phyloP scores from a whole-genome alignment of 192 early-diverging fungal genomes.

The Lunasporangiospora selenospora region DNA sequence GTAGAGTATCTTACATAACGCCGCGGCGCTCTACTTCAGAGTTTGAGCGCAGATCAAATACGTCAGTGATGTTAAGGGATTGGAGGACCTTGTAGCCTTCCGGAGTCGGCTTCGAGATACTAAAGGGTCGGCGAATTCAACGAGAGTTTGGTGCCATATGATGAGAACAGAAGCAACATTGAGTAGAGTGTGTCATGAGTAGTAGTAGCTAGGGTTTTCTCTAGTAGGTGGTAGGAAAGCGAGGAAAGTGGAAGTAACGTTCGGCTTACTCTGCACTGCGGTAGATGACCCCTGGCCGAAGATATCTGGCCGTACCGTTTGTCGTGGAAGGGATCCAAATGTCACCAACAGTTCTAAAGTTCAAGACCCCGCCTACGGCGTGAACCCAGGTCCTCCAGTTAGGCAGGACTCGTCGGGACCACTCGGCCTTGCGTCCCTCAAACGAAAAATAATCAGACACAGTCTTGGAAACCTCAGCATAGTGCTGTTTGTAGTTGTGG shows the following conservation, averaged over 20 bases:
- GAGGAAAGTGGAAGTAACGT: too few relatives aligned
- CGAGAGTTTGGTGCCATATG: too few relatives aligned
- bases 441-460: constrained; percentile 48
- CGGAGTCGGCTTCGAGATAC: constrained; percentile 51
- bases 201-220: too few relatives aligned
- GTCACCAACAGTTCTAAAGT: constrained; percentile 65
- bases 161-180: too few relatives aligned
- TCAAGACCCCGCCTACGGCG: constrained; percentile 60
- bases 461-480: constrained; percentile 41
- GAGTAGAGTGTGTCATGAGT: too few relatives aligned
- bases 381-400: constrained; percentile 46
- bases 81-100: constrained; percentile 53
- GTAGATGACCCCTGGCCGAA: constrained; percentile 56
- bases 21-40: constrained; percentile 56
- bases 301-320: constrained; percentile 51
- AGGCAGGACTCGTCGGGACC: constrained; percentile 23
- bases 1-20: constrained; percentile 40
- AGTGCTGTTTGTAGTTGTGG: constrained; percentile 50
- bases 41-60: constrained; percentile 62
- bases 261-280: constrained; percentile 62
- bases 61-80: constrained; percentile 54
- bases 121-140: constrained; percentile 7
- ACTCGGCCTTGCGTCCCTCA: constrained; percentile 28
- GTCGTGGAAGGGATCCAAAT: constrained; percentile 48
- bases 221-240: too few relatives aligned